Evolutionary conservation across 371 early-diverging fungal genomes (phyloP), one percentile per base, ranked within the genome.

Genomic region (Circinella minor): DNA sequence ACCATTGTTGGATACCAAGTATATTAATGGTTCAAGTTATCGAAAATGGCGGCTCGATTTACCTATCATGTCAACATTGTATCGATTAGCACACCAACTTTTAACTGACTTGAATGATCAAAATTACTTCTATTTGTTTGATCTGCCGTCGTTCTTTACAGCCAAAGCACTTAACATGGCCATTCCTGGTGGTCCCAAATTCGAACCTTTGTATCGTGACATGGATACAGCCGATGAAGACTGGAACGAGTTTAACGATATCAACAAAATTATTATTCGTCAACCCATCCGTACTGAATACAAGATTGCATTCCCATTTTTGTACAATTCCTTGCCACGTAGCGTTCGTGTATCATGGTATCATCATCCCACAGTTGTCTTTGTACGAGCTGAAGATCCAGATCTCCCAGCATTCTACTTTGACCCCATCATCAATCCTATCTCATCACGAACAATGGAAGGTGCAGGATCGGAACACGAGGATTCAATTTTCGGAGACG

Each of bases 171-270:
- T 99, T 48, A 98, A 97, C 80, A 92, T 99, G 90, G 98, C 98
- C n/a, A 96, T 99, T 73, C 99, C 99, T 3, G 98, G 99, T 71
- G 99, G 99, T 37, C 98, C 99, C 43, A 97, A 97, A 74, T 99
- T 98, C 65, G 99, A 99, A 78, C 98, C 99, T 14, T 85, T 99
- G 55, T 94, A 94, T 77, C 90, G 96, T 48, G 99, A 98, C 77
- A 86, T 95, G 72, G 97, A 99, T 72, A 89, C 95, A 5, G 93
- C 92, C 4, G 98, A 99, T 77, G 99, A 99, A 74, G 99, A 99
- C 83, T 99, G 99, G 99, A 99, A 98, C 78, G 99, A 98, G 80
- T 99, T 99, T 82, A 99, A 99, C 86, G 99, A 99, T 76, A 97
- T 99, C 85, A 95, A 96, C 93, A 98, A 98, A 83, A 93, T 99